phyloP scores from a whole-genome alignment of 2,329 filamentous ascomycete species.

The Ambrosiella cleistominuta region DNA sequence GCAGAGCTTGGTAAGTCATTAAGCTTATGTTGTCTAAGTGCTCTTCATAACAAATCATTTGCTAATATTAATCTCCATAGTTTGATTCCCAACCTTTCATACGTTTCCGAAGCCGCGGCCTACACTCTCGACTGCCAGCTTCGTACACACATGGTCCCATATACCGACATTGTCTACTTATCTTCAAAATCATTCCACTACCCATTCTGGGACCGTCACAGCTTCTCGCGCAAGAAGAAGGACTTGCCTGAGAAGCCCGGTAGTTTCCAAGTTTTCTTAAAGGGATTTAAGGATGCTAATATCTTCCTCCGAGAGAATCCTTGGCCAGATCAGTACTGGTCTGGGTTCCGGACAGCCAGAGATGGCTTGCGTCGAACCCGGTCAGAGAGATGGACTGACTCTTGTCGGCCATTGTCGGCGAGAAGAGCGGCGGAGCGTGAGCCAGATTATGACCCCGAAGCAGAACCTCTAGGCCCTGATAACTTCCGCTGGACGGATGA shows the following conservation, averaged over 20 bases:
- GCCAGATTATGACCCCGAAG: constrained; percentile 24
- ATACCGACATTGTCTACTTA: constrained; percentile 84
- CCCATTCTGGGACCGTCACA: constrained; percentile 88
- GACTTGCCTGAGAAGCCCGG: constrained; percentile 76
- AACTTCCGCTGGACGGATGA: constrained; percentile 73
- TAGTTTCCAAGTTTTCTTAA: constrained; percentile 93
- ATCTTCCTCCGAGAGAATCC: constrained; percentile 87
- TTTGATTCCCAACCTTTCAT: constrained; percentile 91
- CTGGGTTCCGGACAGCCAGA: constrained; percentile 45
- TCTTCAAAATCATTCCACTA: constrained; percentile 97
- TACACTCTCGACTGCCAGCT: constrained; percentile 87
- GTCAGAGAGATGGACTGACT: constrained; percentile 57
- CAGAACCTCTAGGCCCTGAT: constrained; percentile 26
- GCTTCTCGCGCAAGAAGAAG: constrained; percentile 74
- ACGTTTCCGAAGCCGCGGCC: constrained; percentile 92
- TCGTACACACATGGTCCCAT: constrained; percentile 81
- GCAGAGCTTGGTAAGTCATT: constrained; percentile 54
- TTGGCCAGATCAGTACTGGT: constrained; percentile 79
- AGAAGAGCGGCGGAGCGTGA: constrained; percentile 23
- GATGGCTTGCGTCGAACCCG: constrained; percentile 45
- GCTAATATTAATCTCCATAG: constrained; percentile 20
- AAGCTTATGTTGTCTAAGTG: not conserved
- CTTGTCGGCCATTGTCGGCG: constrained; percentile 50
- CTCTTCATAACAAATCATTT: constrained; percentile 1
- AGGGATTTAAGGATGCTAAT: constrained; percentile 93